Conservation (phyloP, 495 filamentous ascomycete species). For the Aspergillus egyptiacus region DNA sequence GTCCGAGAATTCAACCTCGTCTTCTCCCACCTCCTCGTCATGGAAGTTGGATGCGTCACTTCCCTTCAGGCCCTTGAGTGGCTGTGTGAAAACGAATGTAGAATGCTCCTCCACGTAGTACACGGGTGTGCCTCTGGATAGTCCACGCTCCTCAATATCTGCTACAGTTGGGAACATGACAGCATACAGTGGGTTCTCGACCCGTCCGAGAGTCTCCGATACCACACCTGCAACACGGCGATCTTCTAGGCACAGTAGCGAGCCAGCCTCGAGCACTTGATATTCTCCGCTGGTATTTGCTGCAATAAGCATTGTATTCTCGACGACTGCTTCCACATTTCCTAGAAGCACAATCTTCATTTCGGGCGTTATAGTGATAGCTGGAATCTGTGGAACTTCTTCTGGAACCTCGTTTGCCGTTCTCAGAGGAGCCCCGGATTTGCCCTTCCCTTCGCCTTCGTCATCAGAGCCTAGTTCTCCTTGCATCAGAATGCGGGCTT, state of each 20-base stretch:
- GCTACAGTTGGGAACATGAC: conserved; percentile 60
- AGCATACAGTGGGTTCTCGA: conserved; percentile 76
- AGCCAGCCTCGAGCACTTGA: conserved; percentile 74
- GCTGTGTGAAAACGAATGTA: conserved; percentile 76
- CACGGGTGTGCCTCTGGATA: conserved; percentile 57
- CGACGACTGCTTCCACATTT: conserved; percentile 63
- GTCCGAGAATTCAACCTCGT: conserved; percentile 91
- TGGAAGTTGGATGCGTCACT: conserved; percentile 90
- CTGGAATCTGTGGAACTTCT: conserved; percentile 63
- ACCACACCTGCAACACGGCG: conserved; percentile 71
- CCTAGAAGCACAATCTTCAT: conserved; percentile 73
- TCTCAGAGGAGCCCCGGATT: conserved; percentile 46
- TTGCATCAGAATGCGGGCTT: conserved; percentile 73
- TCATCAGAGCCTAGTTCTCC: conserved; percentile 67
- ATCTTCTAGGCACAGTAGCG: conserved; percentile 74
- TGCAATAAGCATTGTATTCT: conserved; percentile 70
- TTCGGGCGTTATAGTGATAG: conserved; percentile 63
- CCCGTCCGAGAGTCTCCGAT: conserved; percentile 72
- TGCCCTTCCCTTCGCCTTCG: conserved; percentile 50
- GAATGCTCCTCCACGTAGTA: conserved; percentile 75
- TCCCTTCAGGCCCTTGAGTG: conserved; percentile 67
- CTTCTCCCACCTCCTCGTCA: conserved; percentile 82
- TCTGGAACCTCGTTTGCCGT: conserved; percentile 71
- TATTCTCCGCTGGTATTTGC: conserved; percentile 74
- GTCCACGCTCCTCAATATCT: conserved; percentile 60